phyloP scores from a whole-genome alignment of 768 basidiomycete genomes.

The Lepiota brunneoincarnata region DNA sequence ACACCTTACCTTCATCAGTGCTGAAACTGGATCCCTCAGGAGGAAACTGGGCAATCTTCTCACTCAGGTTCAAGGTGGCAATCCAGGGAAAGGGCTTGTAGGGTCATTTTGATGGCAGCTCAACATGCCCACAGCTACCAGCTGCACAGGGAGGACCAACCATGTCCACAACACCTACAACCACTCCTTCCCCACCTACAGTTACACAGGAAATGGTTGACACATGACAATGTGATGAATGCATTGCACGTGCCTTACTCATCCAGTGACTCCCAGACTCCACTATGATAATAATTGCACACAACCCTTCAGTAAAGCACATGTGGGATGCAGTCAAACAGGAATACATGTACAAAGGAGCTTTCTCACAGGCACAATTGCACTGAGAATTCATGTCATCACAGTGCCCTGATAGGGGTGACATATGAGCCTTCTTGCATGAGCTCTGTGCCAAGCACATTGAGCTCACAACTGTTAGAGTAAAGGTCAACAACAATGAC shows the following conservation, averaged over 20 bases:
- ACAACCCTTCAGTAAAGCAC: slow-evolving; percentile 20
- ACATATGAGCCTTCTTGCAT: slow-evolving; percentile 27
- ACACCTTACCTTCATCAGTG: slow-evolving; percentile 15
- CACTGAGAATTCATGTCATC: slow-evolving; percentile 22
- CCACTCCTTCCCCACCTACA: neutral
- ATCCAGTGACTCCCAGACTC: slow-evolving; percentile 26
- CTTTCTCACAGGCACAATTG: slow-evolving; percentile 25
- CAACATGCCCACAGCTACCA: slow-evolving; percentile 3
- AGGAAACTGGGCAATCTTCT: slow-evolving; percentile 24
- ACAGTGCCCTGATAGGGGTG: slow-evolving; percentile 23
- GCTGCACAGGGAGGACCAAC: neutral
- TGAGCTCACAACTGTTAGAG: slow-evolving; percentile 22
- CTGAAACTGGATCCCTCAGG: slow-evolving; percentile 26
- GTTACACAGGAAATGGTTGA: neutral
- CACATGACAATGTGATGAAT: slow-evolving; percentile 30
- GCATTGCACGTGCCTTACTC: slow-evolving; percentile 21
- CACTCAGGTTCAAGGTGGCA: slow-evolving; percentile 18
- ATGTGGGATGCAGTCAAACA: slow-evolving; percentile 26
- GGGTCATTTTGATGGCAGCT: slow-evolving; percentile 21
- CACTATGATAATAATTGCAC: slow-evolving; percentile 20
- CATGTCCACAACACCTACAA: neutral
- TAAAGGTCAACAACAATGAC: slow-evolving; percentile 18
- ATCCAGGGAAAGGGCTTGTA: slow-evolving; percentile 20
- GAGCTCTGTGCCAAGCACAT: slow-evolving; percentile 19
- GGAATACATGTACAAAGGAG: slow-evolving; percentile 29